These are phyloP conservation scores for Trypanosomatidae sp. DNA, from an alignment of 208 protist species.

Conservation along the genomic window DNA sequence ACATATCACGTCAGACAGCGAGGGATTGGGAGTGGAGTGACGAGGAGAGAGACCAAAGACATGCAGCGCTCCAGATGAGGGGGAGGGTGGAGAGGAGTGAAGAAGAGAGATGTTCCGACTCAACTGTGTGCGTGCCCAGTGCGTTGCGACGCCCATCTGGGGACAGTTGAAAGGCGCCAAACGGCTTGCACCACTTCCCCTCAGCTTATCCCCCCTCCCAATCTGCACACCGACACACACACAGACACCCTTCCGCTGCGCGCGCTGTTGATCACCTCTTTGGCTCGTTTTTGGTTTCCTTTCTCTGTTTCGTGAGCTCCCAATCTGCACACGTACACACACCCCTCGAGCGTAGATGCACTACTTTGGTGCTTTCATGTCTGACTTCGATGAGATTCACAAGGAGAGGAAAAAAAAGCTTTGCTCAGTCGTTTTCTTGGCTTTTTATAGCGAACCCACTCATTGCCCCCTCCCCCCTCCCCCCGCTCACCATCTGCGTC, in stretches of 20 bases:
- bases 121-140: not conserved
- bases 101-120: not conserved
- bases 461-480: too few species aligned
- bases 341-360: too few species aligned
- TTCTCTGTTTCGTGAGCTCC: not conserved
- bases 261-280: not conserved
- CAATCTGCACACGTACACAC: too few species aligned
- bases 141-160: not conserved
- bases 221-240: slow-evolving; percentile 1
- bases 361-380: too few species aligned
- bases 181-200: not conserved
- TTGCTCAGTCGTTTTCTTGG: too few species aligned
- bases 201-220: not conserved
- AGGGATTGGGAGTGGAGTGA: not conserved
- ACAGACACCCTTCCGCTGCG: not conserved
- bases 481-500: not conserved
- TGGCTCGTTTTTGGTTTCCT: not conserved
- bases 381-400: too few species aligned
- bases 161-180: not conserved
- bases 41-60: not conserved
- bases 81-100: not conserved
- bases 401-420: too few species aligned
- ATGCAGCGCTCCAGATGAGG: not conserved
- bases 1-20: not conserved
- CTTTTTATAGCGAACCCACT: too few species aligned